Conservation (phyloP, 306 rosid genomes). For the Gastrolobium villosum region DNA sequence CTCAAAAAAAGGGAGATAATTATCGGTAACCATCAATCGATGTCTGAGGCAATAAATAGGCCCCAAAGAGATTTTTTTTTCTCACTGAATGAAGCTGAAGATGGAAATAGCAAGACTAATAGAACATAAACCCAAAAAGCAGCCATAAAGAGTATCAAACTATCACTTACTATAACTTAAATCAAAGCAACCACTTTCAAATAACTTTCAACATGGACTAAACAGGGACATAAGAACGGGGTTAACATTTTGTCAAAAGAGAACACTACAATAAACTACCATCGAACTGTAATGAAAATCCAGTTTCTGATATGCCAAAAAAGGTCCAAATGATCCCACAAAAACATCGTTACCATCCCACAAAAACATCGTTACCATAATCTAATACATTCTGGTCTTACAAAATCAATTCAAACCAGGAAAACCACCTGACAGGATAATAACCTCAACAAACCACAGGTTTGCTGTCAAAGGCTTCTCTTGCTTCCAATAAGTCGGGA, state of each 20-base stretch:
- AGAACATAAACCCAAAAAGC: no score
- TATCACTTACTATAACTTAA: no score
- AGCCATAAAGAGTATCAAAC: no score
- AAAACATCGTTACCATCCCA: no score
- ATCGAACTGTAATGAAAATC: neutral
- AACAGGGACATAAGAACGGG: neutral
- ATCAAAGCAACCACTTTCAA: neutral
- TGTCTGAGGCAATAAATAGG: no score
- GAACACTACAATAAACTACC: neutral
- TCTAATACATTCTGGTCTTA: neutral
- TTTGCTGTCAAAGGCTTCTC: slow-evolving; percentile 58
- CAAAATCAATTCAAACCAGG: neutral
- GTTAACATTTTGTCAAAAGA: neutral
- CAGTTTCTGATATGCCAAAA: neutral
- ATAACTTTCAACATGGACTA: neutral
- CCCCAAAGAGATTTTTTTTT: no score
- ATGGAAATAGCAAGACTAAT: no score
- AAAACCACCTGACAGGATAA: neutral
- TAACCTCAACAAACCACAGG: slow-evolving; percentile 46
- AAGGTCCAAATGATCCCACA: neutral
- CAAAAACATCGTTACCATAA: slow-evolving; percentile 1
- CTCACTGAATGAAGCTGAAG: no score
- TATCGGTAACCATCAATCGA: no score
- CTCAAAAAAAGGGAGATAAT: no score
- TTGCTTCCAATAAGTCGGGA: slow-evolving; percentile 58